A percentile compares a stretch with the other conserved stretches of the same genome.
phyloP scores from a whole-genome alignment of 139 green algal genomes.

The Zygnema circumcarinatum region DNA sequence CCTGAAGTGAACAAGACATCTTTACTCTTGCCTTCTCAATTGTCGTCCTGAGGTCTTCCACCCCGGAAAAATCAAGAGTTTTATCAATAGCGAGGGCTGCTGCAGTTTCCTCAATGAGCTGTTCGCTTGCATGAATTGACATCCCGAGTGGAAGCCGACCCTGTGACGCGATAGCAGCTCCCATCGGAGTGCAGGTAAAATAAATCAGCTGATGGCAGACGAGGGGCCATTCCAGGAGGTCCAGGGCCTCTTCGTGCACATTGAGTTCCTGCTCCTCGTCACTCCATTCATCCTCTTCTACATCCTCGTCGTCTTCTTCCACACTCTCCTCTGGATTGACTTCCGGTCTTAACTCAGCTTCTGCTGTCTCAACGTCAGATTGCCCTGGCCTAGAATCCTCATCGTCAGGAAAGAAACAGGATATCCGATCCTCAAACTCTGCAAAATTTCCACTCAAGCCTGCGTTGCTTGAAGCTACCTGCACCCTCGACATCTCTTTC shows the following conservation, averaged over 20 bases:
- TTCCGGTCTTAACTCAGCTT: too few species aligned
- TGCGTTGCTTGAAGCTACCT: too few species aligned
- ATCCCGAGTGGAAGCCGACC: slow-evolving; percentile 20
- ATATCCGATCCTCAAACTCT: too few species aligned
- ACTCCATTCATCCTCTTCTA: slow-evolving; percentile 15
- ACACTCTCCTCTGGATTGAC: background rate
- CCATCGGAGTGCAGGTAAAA: slow-evolving; percentile 47
- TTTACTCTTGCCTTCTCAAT: background rate
- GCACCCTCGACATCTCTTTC: too few species aligned
- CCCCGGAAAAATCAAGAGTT: slow-evolving; percentile 13
- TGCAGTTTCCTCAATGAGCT: slow-evolving; percentile 23
- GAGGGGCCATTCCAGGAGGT: slow-evolving; percentile 42
- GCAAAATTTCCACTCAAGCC: too few species aligned
- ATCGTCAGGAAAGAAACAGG: too few species aligned
- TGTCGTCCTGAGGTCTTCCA: background rate
- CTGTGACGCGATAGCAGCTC: background rate
- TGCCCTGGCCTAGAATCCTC: too few species aligned
- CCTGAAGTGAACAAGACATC: background rate
- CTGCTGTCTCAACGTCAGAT: too few species aligned
- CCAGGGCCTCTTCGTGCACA: slow-evolving; percentile 43
- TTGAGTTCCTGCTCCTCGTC: slow-evolving; percentile 35
- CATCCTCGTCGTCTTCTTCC: slow-evolving; percentile 19
- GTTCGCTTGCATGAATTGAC: slow-evolving; percentile 15
- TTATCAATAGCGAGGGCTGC: background rate
- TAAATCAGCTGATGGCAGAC: slow-evolving; percentile 37